These are phyloP conservation scores for Penicillium cosmopolitanum DNA, from an alignment of 495 filamentous ascomycete species.

Conservation along the genomic window DNA sequence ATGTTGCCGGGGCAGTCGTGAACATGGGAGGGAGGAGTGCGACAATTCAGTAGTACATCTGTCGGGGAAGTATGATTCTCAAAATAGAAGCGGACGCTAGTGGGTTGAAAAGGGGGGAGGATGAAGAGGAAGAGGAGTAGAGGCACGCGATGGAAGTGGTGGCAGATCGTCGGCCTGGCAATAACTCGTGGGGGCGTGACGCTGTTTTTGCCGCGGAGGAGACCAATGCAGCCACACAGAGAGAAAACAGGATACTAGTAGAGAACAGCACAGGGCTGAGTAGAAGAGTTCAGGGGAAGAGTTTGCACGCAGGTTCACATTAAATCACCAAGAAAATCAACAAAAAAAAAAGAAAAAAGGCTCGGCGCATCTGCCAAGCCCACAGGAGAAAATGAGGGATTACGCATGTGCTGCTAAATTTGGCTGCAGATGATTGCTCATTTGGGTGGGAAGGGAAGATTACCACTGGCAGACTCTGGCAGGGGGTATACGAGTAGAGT, in stretches of 20 bases:
- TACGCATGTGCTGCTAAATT: conserved; percentile 10
- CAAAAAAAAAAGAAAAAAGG: conserved; percentile 1
- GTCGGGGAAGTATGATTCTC: background rate
- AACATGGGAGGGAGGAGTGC: conserved; percentile 18
- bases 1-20: conserved; percentile 32
- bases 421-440: conserved; percentile 2
- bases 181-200: conserved; percentile 9
- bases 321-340: background rate
- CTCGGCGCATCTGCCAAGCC: conserved; percentile 17
- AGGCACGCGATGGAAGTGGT: conserved; percentile 19
- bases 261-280: background rate
- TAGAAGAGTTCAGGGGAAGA: background rate
- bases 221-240: background rate
- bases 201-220: conserved; percentile 1
- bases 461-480: too few relatives aligned
- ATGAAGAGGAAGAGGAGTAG: background rate
- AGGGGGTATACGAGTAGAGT: too few relatives aligned
- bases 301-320: background rate
- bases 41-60: conserved; percentile 13
- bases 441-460: too few relatives aligned
- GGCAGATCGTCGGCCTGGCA: conserved; percentile 31
- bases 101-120: conserved; percentile 8
- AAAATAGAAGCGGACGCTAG: conserved; percentile 9
- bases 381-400: conserved; percentile 5
- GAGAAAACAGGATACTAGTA: background rate